phyloP scores from a whole-genome alignment of 129 eudicot species.

The Escallonia herrerae region DNA sequence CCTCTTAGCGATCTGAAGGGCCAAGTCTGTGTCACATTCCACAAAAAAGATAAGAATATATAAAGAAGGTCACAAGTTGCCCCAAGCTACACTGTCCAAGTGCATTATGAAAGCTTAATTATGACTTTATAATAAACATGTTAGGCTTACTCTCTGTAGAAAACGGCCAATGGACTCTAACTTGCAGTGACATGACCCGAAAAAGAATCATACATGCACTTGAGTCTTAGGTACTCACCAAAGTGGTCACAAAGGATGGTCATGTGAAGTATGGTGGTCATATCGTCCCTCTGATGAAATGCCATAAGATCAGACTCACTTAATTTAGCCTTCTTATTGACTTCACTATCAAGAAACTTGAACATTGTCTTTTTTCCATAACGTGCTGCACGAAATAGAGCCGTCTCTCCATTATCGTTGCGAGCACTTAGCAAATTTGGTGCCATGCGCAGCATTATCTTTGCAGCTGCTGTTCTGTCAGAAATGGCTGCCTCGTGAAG shows the following conservation, averaged over 20 bases:
- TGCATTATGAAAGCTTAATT: too few relatives aligned
- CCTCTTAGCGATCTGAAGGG: slow-evolving; percentile 23
- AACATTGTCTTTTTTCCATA: slow-evolving; percentile 13
- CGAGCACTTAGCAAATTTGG: slow-evolving; percentile 16
- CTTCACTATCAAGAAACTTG: slow-evolving; percentile 12
- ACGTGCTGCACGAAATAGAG: slow-evolving; percentile 26
- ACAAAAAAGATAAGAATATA: too few relatives aligned
- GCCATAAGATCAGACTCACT: neutral
- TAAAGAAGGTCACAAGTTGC: too few relatives aligned
- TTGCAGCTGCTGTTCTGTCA: slow-evolving; percentile 11
- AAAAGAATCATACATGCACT: too few relatives aligned
- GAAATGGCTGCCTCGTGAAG: slow-evolving; percentile 26
- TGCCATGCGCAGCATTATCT: slow-evolving; percentile 11
- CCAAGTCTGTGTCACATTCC: slow-evolving; percentile 19
- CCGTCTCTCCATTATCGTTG: slow-evolving; percentile 22
- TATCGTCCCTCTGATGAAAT: slow-evolving; percentile 12
- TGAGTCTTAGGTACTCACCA: slow-evolving; percentile 9
- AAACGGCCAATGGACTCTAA: too few relatives aligned
- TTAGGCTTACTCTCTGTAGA: too few relatives aligned
- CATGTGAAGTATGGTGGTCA: slow-evolving; percentile 22
- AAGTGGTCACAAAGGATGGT: slow-evolving; percentile 19
- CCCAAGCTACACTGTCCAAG: too few relatives aligned
- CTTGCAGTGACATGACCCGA: too few relatives aligned
- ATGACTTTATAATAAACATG: too few relatives aligned
- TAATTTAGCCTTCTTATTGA: neutral